Evolutionary conservation across 345 rosid genomes (phyloP), one percentile per base, ranked within the genome.

Genomic region (Aethionema arabicum): DNA sequence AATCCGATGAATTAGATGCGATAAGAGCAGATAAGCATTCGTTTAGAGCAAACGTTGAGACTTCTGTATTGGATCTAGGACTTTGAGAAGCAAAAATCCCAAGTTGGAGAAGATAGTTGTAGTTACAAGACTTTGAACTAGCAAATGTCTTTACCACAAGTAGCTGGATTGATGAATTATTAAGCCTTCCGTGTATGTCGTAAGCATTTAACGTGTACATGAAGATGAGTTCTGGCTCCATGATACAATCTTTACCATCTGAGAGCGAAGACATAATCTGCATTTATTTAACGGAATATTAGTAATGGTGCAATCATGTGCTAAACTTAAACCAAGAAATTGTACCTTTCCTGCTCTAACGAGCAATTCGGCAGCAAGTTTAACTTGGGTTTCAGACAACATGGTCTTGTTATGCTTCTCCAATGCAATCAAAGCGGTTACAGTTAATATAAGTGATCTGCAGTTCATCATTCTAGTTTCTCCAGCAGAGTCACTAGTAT

Each of bases 321-420:
- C 29, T 52, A 11, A 35, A 32, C n/a, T 37, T 48, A 11, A 11
- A 21, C 2, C 48, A 54, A 53, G 56, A 53, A 37, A 21, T 1
- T 1, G 27, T 21, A 21, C 99, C 96, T 90, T 84, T 47, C 85
- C 86, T 13, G 95, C 95, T 84, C 66, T 90, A 35, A 81, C 92
- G 16, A 93, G 80, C 76, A 83, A 36, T 65, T 83, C 88, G 52
- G 66, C 79, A 42, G 85, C 88, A 42, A 67, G 80, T 74, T 84
- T 90, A 65, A 90, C 78, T 73, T 85, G 88, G 56, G 45, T 46
- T 54, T 84, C 88, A 27, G 53, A 29, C 63, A 90, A 62, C 55
- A 81, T 27, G 65, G 47, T 64, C 65, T 81, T 74, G 68, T 58
- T 85, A 66, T 80, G 85, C 37, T 77, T 80, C 79, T 90, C 96